phyloP scores from a whole-genome alignment of 1,139 yeast genomes.

The Trichomonascaceae sp. region DNA sequence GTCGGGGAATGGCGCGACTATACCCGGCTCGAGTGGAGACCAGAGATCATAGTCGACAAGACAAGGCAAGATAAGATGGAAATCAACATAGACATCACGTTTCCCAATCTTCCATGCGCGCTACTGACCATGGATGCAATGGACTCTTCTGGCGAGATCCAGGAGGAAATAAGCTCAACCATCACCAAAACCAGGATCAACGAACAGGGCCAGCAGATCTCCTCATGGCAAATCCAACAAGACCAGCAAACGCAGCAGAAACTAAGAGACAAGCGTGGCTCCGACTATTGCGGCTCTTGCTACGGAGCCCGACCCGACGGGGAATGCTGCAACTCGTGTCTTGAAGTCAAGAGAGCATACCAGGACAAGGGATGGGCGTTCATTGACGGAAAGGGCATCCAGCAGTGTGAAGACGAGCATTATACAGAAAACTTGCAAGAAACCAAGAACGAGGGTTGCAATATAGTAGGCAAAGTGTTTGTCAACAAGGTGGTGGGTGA shows the following conservation, averaged over 20 bases:
- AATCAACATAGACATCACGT: constrained; percentile 67
- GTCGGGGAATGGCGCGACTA: constrained; percentile 68
- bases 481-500: constrained; percentile 84
- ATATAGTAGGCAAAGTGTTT: constrained; percentile 64
- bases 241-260: constrained; percentile 14
- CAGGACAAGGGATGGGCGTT: constrained; percentile 75
- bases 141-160: constrained; percentile 80
- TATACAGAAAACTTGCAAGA: constrained; percentile 50
- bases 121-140: constrained; percentile 44
- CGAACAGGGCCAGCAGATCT: constrained; percentile 31
- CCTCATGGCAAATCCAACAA: constrained; percentile 21
- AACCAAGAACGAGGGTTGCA: constrained; percentile 72
- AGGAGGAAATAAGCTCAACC: constrained; percentile 60
- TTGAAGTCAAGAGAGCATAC: constrained; percentile 68
- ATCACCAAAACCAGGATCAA: constrained; percentile 58
- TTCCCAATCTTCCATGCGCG: constrained; percentile 79
- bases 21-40: constrained; percentile 50
- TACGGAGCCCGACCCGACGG: constrained; percentile 63
- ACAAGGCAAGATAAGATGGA: constrained; percentile 67
- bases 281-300: constrained; percentile 73
- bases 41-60: constrained; percentile 80
- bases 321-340: constrained; percentile 76
- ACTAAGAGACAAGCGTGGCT: constrained; percentile 15
- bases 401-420: constrained; percentile 84
- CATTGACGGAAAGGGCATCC: constrained; percentile 71